Conservation (phyloP, 2,329 filamentous ascomycete genomes). For the Pseudofabraea citricarpa region DNA sequence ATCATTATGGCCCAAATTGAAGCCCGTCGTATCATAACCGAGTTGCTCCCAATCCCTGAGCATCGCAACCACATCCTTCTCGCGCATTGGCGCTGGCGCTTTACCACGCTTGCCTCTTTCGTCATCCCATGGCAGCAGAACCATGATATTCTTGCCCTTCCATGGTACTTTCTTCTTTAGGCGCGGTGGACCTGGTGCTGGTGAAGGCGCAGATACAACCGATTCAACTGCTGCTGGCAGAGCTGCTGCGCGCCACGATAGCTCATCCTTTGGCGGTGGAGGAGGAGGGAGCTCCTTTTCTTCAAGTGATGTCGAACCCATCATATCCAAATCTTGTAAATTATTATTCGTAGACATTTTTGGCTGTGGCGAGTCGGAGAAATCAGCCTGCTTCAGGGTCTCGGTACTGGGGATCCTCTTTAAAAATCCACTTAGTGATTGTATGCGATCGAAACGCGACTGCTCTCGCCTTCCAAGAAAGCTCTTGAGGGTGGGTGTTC, state of each 20-base stretch:
- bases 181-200: slow-evolving; percentile 44
- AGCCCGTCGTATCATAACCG: slow-evolving; percentile 65
- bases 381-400: slow-evolving; percentile 27
- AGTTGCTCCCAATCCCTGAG: slow-evolving; percentile 61
- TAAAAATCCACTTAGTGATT: slow-evolving; percentile 5
- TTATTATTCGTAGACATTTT: slow-evolving; percentile 17
- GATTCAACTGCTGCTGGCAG: slow-evolving; percentile 7
- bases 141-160: slow-evolving; percentile 70
- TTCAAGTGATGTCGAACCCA: slow-evolving; percentile 16
- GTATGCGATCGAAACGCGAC: slow-evolving; percentile 5
- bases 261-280: slow-evolving; percentile 23
- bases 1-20: slow-evolving; percentile 54
- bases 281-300: slow-evolving; percentile 37
- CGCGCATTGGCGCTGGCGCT: slow-evolving; percentile 47
- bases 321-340: slow-evolving; percentile 14
- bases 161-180: slow-evolving; percentile 69
- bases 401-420: slow-evolving; percentile 26
- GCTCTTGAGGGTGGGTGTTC: slow-evolving; percentile 26
- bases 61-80: slow-evolving; percentile 55
- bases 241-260: slow-evolving; percentile 19
- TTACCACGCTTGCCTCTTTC: slow-evolving; percentile 55
- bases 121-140: slow-evolving; percentile 64
- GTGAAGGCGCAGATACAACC: slow-evolving; percentile 11
- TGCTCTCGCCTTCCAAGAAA: slow-evolving; percentile 20
- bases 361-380: slow-evolving; percentile 13